A percentile compares a stretch with the other conserved stretches of the same genome.
phyloP scores from a whole-genome alignment of 179 eudicot species.

The Drosera spatulata region DNA sequence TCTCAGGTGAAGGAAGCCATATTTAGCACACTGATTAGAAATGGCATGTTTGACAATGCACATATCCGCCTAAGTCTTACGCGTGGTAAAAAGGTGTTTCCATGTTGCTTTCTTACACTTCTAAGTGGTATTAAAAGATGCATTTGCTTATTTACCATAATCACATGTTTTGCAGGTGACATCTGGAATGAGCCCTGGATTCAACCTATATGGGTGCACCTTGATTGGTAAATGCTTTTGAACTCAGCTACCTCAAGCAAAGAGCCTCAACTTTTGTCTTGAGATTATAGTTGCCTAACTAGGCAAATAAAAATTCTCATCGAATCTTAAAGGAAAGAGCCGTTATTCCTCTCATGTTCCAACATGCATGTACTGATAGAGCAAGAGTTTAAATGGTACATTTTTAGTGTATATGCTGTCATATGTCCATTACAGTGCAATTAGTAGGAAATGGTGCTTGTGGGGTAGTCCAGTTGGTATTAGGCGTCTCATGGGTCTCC shows the following conservation, averaged over 20 bases:
- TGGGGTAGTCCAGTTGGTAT: no score
- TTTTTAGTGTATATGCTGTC: no score
- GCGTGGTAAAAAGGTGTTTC: conserved; percentile 79
- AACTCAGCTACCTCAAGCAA: not conserved
- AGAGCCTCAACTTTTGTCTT: no score
- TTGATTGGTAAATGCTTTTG: conserved; percentile 51
- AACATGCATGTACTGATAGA: no score
- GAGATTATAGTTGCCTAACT: no score
- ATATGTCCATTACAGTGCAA: no score
- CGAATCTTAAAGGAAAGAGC: no score
- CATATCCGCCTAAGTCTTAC: conserved; percentile 93
- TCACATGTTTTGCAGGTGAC: conserved; percentile 44
- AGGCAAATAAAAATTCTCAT: no score
- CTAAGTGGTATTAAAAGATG: not conserved
- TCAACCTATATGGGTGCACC: conserved; percentile 94
- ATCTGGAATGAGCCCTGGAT: conserved; percentile 96
- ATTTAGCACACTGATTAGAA: conserved; percentile 69
- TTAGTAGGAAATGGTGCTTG: no score
- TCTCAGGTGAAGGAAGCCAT: conserved; percentile 88
- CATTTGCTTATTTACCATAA: conserved; percentile 1
- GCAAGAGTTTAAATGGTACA: no score
- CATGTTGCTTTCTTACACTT: not conserved
- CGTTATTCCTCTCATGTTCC: no score
- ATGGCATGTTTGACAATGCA: conserved; percentile 90
- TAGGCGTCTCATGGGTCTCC: no score